These are phyloP conservation scores for Aspergillus novoparasiticus DNA, from an alignment of 2,329 filamentous ascomycete species.

Conservation along the genomic window DNA sequence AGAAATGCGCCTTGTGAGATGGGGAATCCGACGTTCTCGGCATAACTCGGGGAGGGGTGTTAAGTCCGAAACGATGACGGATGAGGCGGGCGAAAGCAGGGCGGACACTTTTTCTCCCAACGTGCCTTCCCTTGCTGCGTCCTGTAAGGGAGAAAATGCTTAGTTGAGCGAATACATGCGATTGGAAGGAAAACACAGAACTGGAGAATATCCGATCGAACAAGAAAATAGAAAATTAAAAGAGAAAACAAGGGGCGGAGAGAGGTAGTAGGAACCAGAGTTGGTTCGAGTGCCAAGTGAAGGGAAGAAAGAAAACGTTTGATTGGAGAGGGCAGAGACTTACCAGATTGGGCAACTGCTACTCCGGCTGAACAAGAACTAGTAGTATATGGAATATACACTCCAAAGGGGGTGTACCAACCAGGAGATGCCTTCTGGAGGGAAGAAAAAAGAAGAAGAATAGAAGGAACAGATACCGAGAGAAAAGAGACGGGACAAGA, in stretches of 20 bases:
- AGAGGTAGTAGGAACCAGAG: slow-evolving; percentile 2
- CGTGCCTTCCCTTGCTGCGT: slow-evolving; percentile 2
- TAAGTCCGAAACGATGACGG: slow-evolving; percentile 7
- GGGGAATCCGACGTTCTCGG: slow-evolving; percentile 9
- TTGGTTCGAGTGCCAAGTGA: slow-evolving; percentile 8
- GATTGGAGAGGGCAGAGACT: slow-evolving; percentile 10
- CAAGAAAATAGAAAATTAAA: background rate
- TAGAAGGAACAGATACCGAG: background rate
- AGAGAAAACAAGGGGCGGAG: background rate
- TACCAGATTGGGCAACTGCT: slow-evolving; percentile 5
- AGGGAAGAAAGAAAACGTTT: slow-evolving; percentile 9
- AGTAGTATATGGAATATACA: background rate
- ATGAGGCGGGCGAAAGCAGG: slow-evolving; percentile 11
- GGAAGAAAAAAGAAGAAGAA: background rate
- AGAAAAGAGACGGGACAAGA: slow-evolving; percentile 14
- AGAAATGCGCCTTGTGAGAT: slow-evolving; percentile 27
- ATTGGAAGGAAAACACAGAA: background rate
- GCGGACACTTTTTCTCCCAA: slow-evolving; percentile 5
- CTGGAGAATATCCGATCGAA: background rate
- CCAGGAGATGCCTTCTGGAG: slow-evolving; percentile 7
- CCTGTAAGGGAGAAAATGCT: slow-evolving; percentile 2
- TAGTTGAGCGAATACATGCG: background rate
- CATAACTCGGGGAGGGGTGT: slow-evolving; percentile 9
- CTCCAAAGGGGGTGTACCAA: background rate
- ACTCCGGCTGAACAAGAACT: background rate